Percentiles rank a stretch among this genome's conserved stretches.
These are phyloP conservation scores for Blastocystis sp. DNA, from an alignment of 352 stramenopile species.

Conservation along the genomic window DNA sequence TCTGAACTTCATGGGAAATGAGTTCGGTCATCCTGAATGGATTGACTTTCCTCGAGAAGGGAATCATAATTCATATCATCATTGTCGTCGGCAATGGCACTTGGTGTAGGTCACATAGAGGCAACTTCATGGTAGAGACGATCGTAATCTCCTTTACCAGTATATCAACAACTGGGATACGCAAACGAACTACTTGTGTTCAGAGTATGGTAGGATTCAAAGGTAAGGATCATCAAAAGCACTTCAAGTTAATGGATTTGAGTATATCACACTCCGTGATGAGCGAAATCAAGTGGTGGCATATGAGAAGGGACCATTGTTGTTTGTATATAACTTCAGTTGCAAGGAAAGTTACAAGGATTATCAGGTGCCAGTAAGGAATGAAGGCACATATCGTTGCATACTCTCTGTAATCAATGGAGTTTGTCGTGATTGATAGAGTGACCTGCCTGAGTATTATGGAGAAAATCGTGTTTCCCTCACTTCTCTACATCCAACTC, in stretches of 20 bases:
- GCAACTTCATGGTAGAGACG: slow-evolving; percentile 10
- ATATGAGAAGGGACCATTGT: slow-evolving; percentile 62
- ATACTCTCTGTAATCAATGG: slow-evolving; percentile 33
- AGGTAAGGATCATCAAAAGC: neutral
- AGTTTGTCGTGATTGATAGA: neutral
- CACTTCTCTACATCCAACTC: neutral
- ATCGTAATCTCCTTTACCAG: slow-evolving; percentile 62
- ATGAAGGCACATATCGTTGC: slow-evolving; percentile 37
- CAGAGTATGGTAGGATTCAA: slow-evolving; percentile 12
- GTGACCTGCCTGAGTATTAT: slow-evolving; percentile 51
- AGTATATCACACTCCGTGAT: slow-evolving; percentile 63
- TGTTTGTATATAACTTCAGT: slow-evolving; percentile 65
- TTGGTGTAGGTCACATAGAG: neutral
- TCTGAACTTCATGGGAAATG: slow-evolving; percentile 65
- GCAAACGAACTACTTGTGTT: slow-evolving; percentile 53
- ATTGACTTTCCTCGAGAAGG: slow-evolving; percentile 65
- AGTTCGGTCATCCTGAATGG: slow-evolving; percentile 66
- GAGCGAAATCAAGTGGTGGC: slow-evolving; percentile 62
- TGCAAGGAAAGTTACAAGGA: slow-evolving; percentile 57
- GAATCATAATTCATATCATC: slow-evolving; percentile 61
- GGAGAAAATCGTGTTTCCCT: slow-evolving; percentile 41
- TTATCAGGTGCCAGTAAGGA: slow-evolving; percentile 57
- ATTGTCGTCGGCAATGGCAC: slow-evolving; percentile 65
- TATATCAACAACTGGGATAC: slow-evolving; percentile 62
- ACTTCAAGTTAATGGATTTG: slow-evolving; percentile 4